Base-by-base conservation (phyloP, 2,329 filamentous ascomycete genomes). In the Onygenales sp. region DNA sequence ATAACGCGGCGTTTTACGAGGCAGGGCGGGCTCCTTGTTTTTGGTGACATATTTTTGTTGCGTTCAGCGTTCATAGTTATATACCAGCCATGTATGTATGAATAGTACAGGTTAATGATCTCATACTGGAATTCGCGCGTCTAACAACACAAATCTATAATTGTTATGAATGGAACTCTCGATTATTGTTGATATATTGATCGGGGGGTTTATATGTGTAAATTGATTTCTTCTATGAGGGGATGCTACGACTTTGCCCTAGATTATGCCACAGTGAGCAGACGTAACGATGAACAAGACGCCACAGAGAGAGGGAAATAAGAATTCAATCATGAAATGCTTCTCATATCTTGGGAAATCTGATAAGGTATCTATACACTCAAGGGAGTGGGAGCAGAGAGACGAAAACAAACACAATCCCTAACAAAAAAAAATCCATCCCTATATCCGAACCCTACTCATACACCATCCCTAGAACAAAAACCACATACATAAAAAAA, bases 21-120 rank as follows among this genome's bases (percentile, higher is more conserved):
- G 46, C 39, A 21, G 34, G 17, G 4, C n/a, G 32, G 32, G 13
- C 27, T 39, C 33, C 27, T 4, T 6, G 37, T 39, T 8, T 39
- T 31, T 37, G 39, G 39, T 13, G 46, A 27, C 17, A 6, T 21
- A 40, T 13, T 40, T 34, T 31, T 27, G 11, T 11, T 27, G 21
- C 21, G 21, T 49, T 39, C 46, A 21, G 4, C n/a, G 17, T 49
- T 37, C 46, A 32, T 49, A 49, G 27, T 39, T 49, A 21, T 51
- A 17, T 51, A 43, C 39, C 37, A 40, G 11, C 37, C 32, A 27
- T 33, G 9, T 51, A 33, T 51, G 39, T 43, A 51, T 51, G 13
- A 21, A 6, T 42, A n/a, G 21, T 27, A 27, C 21, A 27, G 21
- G 21, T 27, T 27, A 27, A 27, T 27, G 21, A 36, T 7, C 32